Evolutionary conservation across 805 yeast genomes (phyloP).

Genomic region (Candida orba): DNA sequence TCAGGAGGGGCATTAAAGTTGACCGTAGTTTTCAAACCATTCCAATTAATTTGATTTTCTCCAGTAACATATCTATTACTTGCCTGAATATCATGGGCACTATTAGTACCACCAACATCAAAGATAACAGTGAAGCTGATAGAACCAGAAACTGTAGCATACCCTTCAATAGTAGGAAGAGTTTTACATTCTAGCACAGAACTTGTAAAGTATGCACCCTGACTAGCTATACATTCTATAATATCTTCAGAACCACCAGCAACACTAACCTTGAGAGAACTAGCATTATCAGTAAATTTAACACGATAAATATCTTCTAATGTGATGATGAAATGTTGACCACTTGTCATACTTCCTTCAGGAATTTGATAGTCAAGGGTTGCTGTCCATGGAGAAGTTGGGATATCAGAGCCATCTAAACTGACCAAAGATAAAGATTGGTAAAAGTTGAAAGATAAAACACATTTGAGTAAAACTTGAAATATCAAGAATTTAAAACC

Average conservation of each 20-base stretch:
- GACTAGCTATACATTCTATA: constrained; percentile 26
- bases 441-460: constrained; percentile 4
- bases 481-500: constrained; percentile 1
- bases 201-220: constrained; percentile 26
- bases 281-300: constrained; percentile 22
- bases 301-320: constrained; percentile 29
- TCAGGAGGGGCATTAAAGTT: constrained; percentile 19
- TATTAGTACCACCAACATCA: constrained; percentile 28
- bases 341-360: constrained; percentile 18
- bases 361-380: constrained; percentile 23
- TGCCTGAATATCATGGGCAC: constrained; percentile 25
- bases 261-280: constrained; percentile 14
- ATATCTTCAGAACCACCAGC: constrained; percentile 21
- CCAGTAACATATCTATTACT: constrained; percentile 26
- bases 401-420: constrained; percentile 13
- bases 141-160: constrained; percentile 22
- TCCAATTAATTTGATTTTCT: constrained; percentile 21
- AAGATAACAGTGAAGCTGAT: constrained; percentile 26
- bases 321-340: constrained; percentile 17
- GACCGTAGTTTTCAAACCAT: constrained; percentile 22
- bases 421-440: constrained; percentile 3
- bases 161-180: constrained; percentile 13
- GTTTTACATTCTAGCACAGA: constrained; percentile 27
- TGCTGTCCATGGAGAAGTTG: constrained; percentile 29
- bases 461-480: neutral